A percentile compares a stretch with the other conserved stretches of the same genome.
phyloP scores from a whole-genome alignment of 805 yeast species.

The Hanseniaspora vineae region DNA sequence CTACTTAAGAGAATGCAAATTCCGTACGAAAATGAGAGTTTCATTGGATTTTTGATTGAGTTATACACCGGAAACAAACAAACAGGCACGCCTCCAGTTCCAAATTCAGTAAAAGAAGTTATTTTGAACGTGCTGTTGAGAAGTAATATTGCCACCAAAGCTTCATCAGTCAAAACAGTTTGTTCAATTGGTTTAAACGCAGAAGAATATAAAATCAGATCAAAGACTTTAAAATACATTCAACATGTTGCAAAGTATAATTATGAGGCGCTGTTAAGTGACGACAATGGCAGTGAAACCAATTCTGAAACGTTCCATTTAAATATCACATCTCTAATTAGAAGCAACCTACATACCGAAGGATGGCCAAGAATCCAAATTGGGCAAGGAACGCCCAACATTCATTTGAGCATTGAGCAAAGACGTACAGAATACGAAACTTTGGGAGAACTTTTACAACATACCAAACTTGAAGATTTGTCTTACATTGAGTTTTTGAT shows the following conservation, averaged over 20 bases:
- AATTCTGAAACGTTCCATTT: constrained; percentile 22
- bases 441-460: constrained; percentile 49
- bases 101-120: constrained; percentile 39
- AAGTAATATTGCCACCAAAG: constrained; percentile 38
- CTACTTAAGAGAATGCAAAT: constrained; percentile 35
- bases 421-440: constrained; percentile 67
- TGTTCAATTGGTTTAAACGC: constrained; percentile 51
- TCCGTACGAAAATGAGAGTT: constrained; percentile 36
- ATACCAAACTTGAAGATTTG: constrained; percentile 31
- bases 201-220: constrained; percentile 36
- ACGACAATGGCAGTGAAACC: constrained; percentile 4
- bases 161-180: constrained; percentile 32
- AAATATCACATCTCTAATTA: constrained; percentile 39
- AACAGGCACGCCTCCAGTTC: constrained; percentile 38
- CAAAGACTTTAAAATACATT: constrained; percentile 47
- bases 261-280: constrained; percentile 5
- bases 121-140: constrained; percentile 37
- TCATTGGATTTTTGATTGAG: constrained; percentile 32
- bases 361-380: constrained; percentile 46
- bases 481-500: constrained; percentile 53
- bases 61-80: constrained; percentile 39
- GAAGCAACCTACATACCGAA: constrained; percentile 37
- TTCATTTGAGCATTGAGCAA: constrained; percentile 30
- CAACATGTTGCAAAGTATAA: constrained; percentile 40
- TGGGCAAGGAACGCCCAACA: constrained; percentile 21